Evolutionary conservation across 2,329 filamentous ascomycete species (phyloP).

Genomic region (Ceratocystis cubensis): DNA sequence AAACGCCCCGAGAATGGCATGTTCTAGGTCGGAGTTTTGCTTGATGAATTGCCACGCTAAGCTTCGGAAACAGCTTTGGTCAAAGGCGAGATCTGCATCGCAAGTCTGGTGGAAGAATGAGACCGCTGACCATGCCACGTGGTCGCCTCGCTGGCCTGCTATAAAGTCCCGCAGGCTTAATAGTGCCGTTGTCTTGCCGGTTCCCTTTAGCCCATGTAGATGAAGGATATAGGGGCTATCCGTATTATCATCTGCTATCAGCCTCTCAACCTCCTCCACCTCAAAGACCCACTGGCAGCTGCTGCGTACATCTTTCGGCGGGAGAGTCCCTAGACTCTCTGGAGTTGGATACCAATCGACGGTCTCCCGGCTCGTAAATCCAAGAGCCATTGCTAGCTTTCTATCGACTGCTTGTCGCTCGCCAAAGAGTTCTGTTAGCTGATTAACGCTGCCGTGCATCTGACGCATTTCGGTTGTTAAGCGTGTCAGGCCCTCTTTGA

Average conservation of each 20-base stretch:
- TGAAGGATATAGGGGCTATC: not conserved
- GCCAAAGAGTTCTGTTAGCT: not conserved
- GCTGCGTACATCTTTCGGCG: not conserved
- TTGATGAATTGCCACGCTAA: not conserved
- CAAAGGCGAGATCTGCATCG: not conserved
- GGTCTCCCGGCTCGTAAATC: not conserved
- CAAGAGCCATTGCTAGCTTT: not conserved
- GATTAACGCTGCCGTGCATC: not conserved
- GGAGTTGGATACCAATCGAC: not conserved
- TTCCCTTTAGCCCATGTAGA: not conserved
- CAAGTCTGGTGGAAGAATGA: not conserved
- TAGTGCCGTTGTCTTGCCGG: constrained; percentile 8
- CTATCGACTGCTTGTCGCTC: not conserved
- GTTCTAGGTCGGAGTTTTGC: not conserved
- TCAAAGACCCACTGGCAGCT: not conserved
- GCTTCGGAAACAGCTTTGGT: not conserved
- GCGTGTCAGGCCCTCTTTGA: not conserved
- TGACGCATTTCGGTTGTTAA: not conserved
- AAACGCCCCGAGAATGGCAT: not conserved
- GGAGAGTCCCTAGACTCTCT: not conserved
- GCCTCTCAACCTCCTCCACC: not conserved
- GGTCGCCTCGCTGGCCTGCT: not conserved
- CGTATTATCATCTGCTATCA: not conserved
- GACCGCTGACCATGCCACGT: not conserved
- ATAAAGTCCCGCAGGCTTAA: not conserved